Percentiles rank a stretch among this genome's conserved stretches.
Evolutionary conservation across 768 basidiomycete genomes (phyloP).

Genomic region (Podaxis carcinomalis): DNA sequence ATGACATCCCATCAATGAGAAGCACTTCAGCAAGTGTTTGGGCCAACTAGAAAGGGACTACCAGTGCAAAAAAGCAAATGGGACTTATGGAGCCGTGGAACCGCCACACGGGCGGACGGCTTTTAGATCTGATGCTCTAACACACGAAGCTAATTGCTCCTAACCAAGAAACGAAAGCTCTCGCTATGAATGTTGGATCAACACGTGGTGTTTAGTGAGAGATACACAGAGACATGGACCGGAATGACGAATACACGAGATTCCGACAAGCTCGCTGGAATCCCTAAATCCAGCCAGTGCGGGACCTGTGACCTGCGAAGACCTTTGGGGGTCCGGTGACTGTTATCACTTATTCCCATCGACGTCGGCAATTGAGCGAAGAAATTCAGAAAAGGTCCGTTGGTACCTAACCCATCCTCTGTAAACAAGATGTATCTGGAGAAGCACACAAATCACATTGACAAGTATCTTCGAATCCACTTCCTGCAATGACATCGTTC

Average conservation of each 20-base stretch:
- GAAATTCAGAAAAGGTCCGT: background rate
- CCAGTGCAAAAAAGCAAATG: background rate
- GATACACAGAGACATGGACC: background rate
- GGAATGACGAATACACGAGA: background rate
- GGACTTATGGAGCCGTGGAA: background rate
- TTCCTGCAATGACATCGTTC: background rate
- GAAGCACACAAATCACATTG: background rate
- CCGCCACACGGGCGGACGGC: constrained; percentile 2
- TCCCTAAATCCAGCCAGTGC: background rate
- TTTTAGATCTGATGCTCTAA: background rate
- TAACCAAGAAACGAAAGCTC: background rate
- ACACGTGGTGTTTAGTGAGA: too few relatives aligned
- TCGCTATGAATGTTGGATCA: too few relatives aligned
- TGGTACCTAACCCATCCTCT: background rate
- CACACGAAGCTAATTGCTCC: background rate
- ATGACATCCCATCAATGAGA: constrained; percentile 4
- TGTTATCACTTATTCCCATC: background rate
- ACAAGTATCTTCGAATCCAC: constrained; percentile 4
- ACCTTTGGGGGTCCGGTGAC: background rate
- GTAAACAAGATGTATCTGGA: background rate
- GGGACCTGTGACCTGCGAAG: background rate
- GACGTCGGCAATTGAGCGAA: background rate
- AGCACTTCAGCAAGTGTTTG: background rate
- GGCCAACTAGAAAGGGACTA: background rate
- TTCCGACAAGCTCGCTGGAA: constrained; percentile 4